phyloP scores from a whole-genome alignment of 805 yeast species.

The Pichia membranifaciens region DNA sequence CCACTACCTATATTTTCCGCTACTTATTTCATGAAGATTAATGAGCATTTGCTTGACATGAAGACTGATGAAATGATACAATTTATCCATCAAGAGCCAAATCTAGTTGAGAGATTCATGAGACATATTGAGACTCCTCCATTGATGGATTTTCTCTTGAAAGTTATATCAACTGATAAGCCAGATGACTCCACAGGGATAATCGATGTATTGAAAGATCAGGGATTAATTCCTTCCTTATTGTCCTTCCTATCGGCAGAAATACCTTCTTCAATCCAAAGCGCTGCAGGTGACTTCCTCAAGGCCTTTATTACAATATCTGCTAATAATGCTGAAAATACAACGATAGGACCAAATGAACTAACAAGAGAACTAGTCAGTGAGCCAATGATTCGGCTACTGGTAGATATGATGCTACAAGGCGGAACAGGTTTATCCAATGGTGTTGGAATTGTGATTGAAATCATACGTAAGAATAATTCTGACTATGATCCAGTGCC shows the following conservation, averaged over 20 bases:
- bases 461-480: slow-evolving; percentile 89
- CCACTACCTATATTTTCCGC: slow-evolving; percentile 73
- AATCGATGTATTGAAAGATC: slow-evolving; percentile 66
- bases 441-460: slow-evolving; percentile 92
- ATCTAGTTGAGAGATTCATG: slow-evolving; percentile 74
- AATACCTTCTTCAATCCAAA: slow-evolving; percentile 65
- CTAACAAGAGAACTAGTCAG: slow-evolving; percentile 87
- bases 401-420: slow-evolving; percentile 70
- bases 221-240: slow-evolving; percentile 66
- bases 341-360: slow-evolving; percentile 94
- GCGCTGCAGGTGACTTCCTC: slow-evolving; percentile 91
- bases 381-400: slow-evolving; percentile 54
- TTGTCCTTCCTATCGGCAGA: slow-evolving; percentile 66
- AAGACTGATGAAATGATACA: slow-evolving; percentile 72
- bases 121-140: slow-evolving; percentile 90
- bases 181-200: slow-evolving; percentile 86
- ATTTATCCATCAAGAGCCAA: slow-evolving; percentile 63
- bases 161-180: slow-evolving; percentile 89
- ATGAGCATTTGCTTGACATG: slow-evolving; percentile 84
- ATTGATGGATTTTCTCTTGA: slow-evolving; percentile 83
- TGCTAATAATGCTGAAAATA: slow-evolving; percentile 84
- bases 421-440: slow-evolving; percentile 88
- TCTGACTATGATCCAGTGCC: slow-evolving; percentile 92
- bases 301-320: slow-evolving; percentile 92
- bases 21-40: slow-evolving; percentile 85